Evolutionary conservation across 163 green algal genomes (phyloP).

Genomic region (Trebouxia gelatinosa): DNA sequence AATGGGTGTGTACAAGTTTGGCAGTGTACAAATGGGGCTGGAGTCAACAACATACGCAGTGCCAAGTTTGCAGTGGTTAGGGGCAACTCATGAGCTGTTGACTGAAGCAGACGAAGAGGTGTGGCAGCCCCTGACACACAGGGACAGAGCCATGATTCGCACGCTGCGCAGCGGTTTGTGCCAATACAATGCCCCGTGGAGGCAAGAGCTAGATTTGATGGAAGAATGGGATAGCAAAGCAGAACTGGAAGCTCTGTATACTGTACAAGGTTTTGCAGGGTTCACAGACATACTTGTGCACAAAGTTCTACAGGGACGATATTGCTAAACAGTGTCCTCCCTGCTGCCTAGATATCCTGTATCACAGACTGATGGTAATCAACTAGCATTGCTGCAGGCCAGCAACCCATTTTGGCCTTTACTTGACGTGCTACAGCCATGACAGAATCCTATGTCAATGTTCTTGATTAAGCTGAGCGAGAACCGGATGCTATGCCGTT

Average conservation of each 20-base stretch:
- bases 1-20: slow-evolving; percentile 59
- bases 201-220: slow-evolving; percentile 66
- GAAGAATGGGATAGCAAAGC: slow-evolving; percentile 45
- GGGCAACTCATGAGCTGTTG: slow-evolving; percentile 48
- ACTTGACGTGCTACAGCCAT: too few relatives aligned
- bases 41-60: slow-evolving; percentile 60
- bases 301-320: too few relatives aligned
- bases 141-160: slow-evolving; percentile 34
- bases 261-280: slow-evolving; percentile 17
- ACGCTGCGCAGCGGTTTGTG: slow-evolving; percentile 35
- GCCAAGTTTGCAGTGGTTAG: slow-evolving; percentile 62
- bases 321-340: too few relatives aligned
- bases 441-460: too few relatives aligned
- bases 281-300: slow-evolving; percentile 18
- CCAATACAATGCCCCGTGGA: slow-evolving; percentile 42
- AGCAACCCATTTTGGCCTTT: too few relatives aligned
- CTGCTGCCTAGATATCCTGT: too few relatives aligned
- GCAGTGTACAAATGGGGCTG: slow-evolving; percentile 44
- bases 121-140: slow-evolving; percentile 33
- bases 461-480: too few relatives aligned
- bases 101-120: slow-evolving; percentile 31
- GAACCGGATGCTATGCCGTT: too few relatives aligned
- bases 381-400: too few relatives aligned
- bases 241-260: slow-evolving; percentile 59
- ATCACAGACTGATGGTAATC: too few relatives aligned